Evolutionary conservation across 306 rosid species (phyloP), one percentile per base, ranked within the genome.

Genomic region (Prunus kanzakura): DNA sequence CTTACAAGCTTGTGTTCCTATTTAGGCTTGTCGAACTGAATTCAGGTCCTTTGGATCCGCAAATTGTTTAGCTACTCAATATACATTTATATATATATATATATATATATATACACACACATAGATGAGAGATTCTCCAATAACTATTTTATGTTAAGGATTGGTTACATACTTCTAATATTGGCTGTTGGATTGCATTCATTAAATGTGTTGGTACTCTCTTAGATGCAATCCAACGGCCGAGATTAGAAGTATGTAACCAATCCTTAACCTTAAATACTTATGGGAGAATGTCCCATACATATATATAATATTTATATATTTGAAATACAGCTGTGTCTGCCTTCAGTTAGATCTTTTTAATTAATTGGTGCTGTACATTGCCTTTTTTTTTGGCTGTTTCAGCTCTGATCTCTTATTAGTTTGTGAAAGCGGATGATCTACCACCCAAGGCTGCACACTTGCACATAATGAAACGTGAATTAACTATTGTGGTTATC

Each of bases 381-480:
- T 62, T 67, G 5, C 60, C 29, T 8, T 7, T 47, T 71, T 23
- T 49, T 50, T 7, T 50, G 23, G 11, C 56, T 22, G 52, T 63
- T 56, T 71, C 55, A n/a, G 14, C 66, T 29, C 4, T 52, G 69
- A 50, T 73, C 62, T 62, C 52, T 23, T 60, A 55, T 72, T 72
- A 64, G 58, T 72, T 65, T 71, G 60, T 57, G 23, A 15, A 72
- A 75, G 60, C 49, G 71, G 64, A 71, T 43, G 46, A 45, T 70
- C 72, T 22, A 14, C 46, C 14, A 13, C 54, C 75, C 52, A 30
- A 50, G 72, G 67, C 16, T 73, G 75, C 50, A 73, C 71, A 38
- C 68, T 8, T 74, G 18, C 69, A 35, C 69, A 64, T 64, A 32
- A 25, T 73, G 63, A 73, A 85, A 71, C 76, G 30, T 74, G 75